Conservation (phyloP, 1,284 basidiomycete genomes). For the Malassezia cuniculi region DNA sequence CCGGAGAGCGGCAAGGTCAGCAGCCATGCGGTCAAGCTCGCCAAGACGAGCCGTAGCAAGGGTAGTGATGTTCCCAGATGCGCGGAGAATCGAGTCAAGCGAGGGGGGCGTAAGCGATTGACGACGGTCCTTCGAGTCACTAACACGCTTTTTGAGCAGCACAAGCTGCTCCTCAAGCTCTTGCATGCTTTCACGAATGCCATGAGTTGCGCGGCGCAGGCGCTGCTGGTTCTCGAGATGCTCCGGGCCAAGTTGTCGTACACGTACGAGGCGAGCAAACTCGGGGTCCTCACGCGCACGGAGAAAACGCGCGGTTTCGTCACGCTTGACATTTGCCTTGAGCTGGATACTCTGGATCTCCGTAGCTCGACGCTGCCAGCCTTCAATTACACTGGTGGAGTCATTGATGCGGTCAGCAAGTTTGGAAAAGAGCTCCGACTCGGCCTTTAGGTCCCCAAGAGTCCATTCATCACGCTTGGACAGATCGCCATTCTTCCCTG, state of each 20-base stretch:
- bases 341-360: slow-evolving; percentile 48
- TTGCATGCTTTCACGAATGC: slow-evolving; percentile 58
- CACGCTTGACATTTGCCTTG: slow-evolving; percentile 46
- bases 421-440: no score
- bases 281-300: slow-evolving; percentile 62
- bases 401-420: slow-evolving; percentile 14
- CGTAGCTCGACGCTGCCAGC: slow-evolving; percentile 42
- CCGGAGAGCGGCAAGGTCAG: not conserved
- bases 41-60: slow-evolving; percentile 2
- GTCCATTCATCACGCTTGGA: slow-evolving; percentile 39
- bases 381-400: slow-evolving; percentile 14
- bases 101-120: slow-evolving; percentile 59
- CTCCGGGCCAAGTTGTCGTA: slow-evolving; percentile 71
- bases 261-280: slow-evolving; percentile 65
- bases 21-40: slow-evolving; percentile 4
- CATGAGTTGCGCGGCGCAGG: slow-evolving; percentile 59
- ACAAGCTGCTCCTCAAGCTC: slow-evolving; percentile 65
- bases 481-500: slow-evolving; percentile 19
- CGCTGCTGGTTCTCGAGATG: slow-evolving; percentile 68
- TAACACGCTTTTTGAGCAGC: slow-evolving; percentile 57
- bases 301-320: slow-evolving; percentile 52
- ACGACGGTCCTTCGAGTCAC: slow-evolving; percentile 55
- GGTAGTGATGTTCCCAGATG: slow-evolving; percentile 61
- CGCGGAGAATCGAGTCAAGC: slow-evolving; percentile 67
- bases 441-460: slow-evolving; percentile 43